phyloP scores from a whole-genome alignment of 2,329 filamentous ascomycete genomes.

The Arthrobotrys sphaeroides region DNA sequence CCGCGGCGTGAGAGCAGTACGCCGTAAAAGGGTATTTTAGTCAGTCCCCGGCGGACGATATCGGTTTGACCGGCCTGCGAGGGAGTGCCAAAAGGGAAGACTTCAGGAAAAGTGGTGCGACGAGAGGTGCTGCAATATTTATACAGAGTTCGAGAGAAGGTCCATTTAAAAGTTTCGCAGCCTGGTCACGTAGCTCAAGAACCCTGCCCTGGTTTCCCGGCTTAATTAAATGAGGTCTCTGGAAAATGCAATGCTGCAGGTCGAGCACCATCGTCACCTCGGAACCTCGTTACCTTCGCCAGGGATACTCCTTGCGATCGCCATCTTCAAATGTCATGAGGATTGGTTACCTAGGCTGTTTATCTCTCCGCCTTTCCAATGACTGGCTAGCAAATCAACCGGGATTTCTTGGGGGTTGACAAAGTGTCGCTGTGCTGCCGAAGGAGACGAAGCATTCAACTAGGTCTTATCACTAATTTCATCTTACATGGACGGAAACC shows the following conservation, averaged over 20 bases:
- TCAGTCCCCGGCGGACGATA: neutral
- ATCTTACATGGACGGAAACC: constrained; percentile 3
- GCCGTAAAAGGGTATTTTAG: neutral
- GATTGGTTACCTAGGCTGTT: constrained; percentile 39
- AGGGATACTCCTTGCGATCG: constrained; percentile 54
- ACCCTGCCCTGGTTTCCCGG: constrained; percentile 48
- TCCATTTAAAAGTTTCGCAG: constrained; percentile 40
- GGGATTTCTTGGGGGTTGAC: constrained; percentile 16
- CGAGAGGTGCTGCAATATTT: constrained; percentile 35
- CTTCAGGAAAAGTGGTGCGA: neutral
- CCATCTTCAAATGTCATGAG: constrained; percentile 49
- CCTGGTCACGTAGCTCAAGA: constrained; percentile 20
- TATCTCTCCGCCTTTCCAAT: constrained; percentile 9
- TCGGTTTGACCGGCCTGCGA: neutral
- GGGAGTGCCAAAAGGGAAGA: neutral
- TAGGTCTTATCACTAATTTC: constrained; percentile 20
- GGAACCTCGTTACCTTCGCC: constrained; percentile 20
- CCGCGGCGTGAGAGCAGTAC: no score
- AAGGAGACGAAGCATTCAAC: constrained; percentile 7
- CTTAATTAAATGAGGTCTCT: constrained; percentile 50
- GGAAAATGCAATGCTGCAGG: constrained; percentile 46
- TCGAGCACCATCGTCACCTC: constrained; percentile 44
- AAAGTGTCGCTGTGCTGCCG: neutral
- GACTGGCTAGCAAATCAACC: constrained; percentile 35
- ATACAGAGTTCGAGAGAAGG: constrained; percentile 37